These are phyloP conservation scores for Tetradesmus obliquus DNA, from an alignment of 139 green algal species.

Conservation along the genomic window DNA sequence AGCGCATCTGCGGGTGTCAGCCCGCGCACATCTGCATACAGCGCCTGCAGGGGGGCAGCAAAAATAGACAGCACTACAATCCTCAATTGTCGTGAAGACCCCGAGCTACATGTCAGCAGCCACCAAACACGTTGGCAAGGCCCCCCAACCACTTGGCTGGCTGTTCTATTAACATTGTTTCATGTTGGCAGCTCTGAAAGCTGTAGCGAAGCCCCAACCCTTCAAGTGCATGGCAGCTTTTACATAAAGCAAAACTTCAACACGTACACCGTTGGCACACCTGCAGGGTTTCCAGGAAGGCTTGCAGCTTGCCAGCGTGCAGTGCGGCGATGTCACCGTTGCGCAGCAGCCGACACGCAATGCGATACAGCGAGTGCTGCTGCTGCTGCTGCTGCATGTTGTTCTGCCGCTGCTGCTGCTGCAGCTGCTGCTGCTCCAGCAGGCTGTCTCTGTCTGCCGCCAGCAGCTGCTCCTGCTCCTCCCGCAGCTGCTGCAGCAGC, in stretches of 20 bases:
- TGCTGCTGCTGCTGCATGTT: constrained; percentile 9
- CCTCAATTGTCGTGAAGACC: too few species aligned
- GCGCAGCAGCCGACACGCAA: constrained; percentile 21
- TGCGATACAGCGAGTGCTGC: neutral
- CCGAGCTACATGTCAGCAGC: too few species aligned
- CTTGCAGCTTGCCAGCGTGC: neutral
- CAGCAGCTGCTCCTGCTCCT: neutral
- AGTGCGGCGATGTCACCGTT: neutral
- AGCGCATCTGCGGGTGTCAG: neutral
- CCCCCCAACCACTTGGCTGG: too few species aligned
- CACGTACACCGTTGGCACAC: too few species aligned
- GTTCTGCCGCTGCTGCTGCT: neutral
- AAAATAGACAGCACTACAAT: neutral
- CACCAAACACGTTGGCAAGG: too few species aligned
- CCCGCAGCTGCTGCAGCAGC: neutral
- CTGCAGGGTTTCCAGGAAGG: constrained; percentile 16
- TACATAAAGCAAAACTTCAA: too few species aligned
- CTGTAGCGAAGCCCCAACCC: too few species aligned
- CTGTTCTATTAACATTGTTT: too few species aligned
- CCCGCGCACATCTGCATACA: neutral
- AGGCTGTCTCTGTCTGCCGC: neutral
- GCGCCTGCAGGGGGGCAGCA: neutral
- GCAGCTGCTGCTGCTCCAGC: constrained; percentile 37
- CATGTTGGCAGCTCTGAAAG: too few species aligned
- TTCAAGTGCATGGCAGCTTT: too few species aligned